Percentiles rank a stretch among this genome's conserved stretches.
Conservation (phyloP, 1,284 basidiomycete genomes). For the Boletellus sp. region DNA sequence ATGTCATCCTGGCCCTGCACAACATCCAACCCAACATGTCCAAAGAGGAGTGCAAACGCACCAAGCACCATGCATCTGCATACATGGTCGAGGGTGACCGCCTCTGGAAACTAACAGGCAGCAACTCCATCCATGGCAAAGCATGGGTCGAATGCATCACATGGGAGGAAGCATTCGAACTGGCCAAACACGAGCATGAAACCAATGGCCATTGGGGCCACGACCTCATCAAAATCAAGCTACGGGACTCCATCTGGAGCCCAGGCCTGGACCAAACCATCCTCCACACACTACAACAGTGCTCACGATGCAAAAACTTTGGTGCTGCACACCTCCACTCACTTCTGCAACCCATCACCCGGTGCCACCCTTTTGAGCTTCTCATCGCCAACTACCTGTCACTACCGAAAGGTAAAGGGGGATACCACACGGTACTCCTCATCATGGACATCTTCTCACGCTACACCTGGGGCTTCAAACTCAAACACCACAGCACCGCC, state of each 20-base stretch:
- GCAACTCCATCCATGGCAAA: neutral
- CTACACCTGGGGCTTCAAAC: constrained; percentile 23
- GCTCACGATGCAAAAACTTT: constrained; percentile 22
- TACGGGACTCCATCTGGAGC: neutral
- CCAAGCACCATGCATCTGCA: neutral
- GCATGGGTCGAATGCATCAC: neutral
- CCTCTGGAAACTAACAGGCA: neutral
- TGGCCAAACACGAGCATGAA: neutral
- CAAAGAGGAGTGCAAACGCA: too few species aligned
- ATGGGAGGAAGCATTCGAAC: neutral
- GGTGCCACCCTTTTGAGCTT: constrained; percentile 22
- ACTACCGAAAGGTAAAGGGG: constrained; percentile 20
- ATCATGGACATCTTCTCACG: constrained; percentile 21
- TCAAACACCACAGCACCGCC: constrained; percentile 17
- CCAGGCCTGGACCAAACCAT: neutral
- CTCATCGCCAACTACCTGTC: constrained; percentile 26
- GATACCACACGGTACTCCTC: constrained; percentile 18
- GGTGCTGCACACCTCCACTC: constrained; percentile 13
- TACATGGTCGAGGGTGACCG: neutral
- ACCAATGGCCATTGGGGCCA: neutral
- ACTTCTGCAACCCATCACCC: constrained; percentile 3
- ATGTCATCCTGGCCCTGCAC: constrained; percentile 9
- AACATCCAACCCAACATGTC: constrained; percentile 1
- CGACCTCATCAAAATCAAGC: neutral
- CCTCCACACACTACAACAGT: neutral